Evolutionary conservation across 306 rosid species (phyloP), one percentile per base, ranked within the genome.

Genomic region (Comarum palustre): DNA sequence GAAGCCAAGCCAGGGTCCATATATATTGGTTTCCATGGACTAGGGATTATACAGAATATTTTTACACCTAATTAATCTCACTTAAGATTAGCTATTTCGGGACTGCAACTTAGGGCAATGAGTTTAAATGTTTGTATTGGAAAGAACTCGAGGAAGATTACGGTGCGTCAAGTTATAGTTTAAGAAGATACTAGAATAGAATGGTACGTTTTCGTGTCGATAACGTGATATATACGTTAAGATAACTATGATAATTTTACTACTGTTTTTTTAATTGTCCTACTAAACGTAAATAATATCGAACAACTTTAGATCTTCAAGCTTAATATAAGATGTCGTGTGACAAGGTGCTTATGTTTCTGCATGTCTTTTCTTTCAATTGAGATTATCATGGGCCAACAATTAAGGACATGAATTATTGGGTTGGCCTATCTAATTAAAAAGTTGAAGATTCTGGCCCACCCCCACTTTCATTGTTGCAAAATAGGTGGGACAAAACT

Each of bases 381-480:
- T 8, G 10, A 54, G 10, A 54, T 22, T 9, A 10, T 54, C 27
- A 22, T 54, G 60, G 31, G 6, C 31, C 14, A 54, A 54, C 31
- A 2, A 13, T 0, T 25, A 60, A 5, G 4, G 27, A 38, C 11
- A 6, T 69, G 36, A 50, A 31, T 65, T 20, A 54, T 78, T 73
- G 73, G 73, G 68, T 68, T 64, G 67, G 32, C 52, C 75, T 42
- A 27, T 58, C 45, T 3, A 9, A 45, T 59, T 45, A 20, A 12
- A 50, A 68, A 52, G 48, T 20, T 80, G 51, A 55, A 22, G 55
- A 55, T 45, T 16, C 8, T 75, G 83, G 75, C 77, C 82, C 81
- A 77, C 69, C 0, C 22, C 66, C 38, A 71, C 66, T 71, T 72
- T 55, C 2, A 24, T 5, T 27, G 59, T 58, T 67, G 66, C 76